Base-by-base conservation (phyloP, 495 filamentous ascomycete genomes). In the Talaromyces thailandensis region DNA sequence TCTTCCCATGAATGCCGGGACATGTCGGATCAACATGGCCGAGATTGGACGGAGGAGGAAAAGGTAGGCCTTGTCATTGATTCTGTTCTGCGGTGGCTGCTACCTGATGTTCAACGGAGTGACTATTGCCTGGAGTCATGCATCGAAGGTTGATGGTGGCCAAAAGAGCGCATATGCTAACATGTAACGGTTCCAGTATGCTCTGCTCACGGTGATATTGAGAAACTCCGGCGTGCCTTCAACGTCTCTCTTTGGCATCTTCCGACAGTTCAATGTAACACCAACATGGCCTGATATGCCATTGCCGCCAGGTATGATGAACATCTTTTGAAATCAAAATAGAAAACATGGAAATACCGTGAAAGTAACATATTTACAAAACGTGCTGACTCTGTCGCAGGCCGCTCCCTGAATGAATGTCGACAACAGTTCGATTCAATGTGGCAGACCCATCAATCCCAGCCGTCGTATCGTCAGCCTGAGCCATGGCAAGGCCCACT, bases 231-330 rank as follows among this genome's bases (percentile, higher is more conserved):
- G 76, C 35, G 73, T 86, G 43, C 69, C 78, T 37, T 80, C 82
- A 11, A 73, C 62, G 32, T 68, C 76, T 62, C 74, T 87, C 32
- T 68, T 80, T 57, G 72, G 75, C 61, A 66, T 86, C 62, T 80
- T 85, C 64, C 70, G 73, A 65, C 74, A 79, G 24, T 69, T 71
- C 66, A 72, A 75, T 62, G 78, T 85, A 56, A 66, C 65, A 56
- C 83, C 82, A 55, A 75, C 67, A 67, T 86, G 84, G 84, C 73
- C 71, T 51, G 76, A 86, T 67, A 84, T 85, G 55, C 78, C 82
- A 40, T 73, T 86, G 64, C 84, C 84, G 64, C 73, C 73, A 74
- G 77, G 77, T 79, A 78, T 62, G 62, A 52, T 60, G 23, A 4
- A 12, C 24, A 29, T 2, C 24, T 31, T 43, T 9, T 48, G n/a